Evolutionary conservation across 116 monocot species (phyloP), one percentile per base, ranked within the genome.

Genomic region (Zostera marina): DNA sequence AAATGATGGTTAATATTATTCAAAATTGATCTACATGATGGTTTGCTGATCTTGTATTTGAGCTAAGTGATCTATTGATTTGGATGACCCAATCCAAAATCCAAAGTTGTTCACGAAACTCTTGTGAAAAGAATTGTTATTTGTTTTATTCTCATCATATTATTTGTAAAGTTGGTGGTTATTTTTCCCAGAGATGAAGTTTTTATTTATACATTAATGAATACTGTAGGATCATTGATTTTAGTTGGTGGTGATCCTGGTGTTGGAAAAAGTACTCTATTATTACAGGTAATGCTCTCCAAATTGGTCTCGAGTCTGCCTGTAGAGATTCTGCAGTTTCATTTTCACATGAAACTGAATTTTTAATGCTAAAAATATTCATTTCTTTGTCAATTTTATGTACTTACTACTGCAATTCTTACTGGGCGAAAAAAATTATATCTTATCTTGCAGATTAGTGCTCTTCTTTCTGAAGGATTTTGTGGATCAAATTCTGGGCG

Each of bases 181-280:
- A 16, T 41, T 58, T n/a, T 58, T 39, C 38, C 16, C 11, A 41
- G 16, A 58, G 13, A 24, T 24, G 8, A 56, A 32, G 41, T 4
- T 43, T 59, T 59, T 46, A 25, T 6, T 44, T 46, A 25, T 24
- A 1, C 47, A 21, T 24, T 47, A 23, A 49, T 20, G 32, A 44
- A 46, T 61, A 44, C 26, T 25, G 13, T 61, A 96, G 96, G 96
- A 24, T 89, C 85, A 9, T 77, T 96, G 68, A 63, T 89, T 69
- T 77, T 96, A 76, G 63, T 96, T 66, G 96, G 96, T 69, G 96
- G 96, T 63, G 96, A 96, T 66, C 96, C 96, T 65, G 96, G 96
- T 68, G 80, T 96, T 76, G 96, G 96, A 11, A 96, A 96, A 73
- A 89, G 96, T 53, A 89, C 96, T 26, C 66, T 96, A 58, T 59